Conservation (phyloP, 805 yeast genomes). For the Starmerella etchellsii region DNA sequence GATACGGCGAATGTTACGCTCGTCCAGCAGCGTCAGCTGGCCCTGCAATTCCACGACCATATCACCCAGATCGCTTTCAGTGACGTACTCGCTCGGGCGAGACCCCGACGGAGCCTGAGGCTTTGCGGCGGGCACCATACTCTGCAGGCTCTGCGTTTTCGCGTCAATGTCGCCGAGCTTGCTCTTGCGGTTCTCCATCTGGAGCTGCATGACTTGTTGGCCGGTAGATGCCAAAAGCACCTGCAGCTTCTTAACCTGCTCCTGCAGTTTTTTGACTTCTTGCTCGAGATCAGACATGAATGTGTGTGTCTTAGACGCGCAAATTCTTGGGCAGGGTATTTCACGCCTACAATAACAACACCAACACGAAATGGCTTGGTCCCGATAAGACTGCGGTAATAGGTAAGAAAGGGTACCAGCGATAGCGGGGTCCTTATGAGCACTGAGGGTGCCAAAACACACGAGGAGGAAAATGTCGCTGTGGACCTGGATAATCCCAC, state of each 20-base stretch:
- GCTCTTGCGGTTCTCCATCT: slow-evolving; percentile 41
- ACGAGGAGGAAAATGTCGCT: too few species aligned
- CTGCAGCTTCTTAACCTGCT: slow-evolving; percentile 52
- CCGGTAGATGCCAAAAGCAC: slow-evolving; percentile 64
- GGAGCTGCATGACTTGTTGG: slow-evolving; percentile 57
- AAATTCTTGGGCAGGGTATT: too few species aligned
- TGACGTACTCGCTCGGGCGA: slow-evolving; percentile 30
- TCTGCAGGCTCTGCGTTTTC: slow-evolving; percentile 21
- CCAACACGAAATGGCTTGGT: neutral
- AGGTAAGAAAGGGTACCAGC: too few species aligned
- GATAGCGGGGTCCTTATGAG: too few species aligned
- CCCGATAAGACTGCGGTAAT: too few species aligned
- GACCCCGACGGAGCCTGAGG: neutral
- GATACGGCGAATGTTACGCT: slow-evolving; percentile 58
- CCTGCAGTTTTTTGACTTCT: slow-evolving; percentile 25
- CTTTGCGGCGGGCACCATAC: slow-evolving; percentile 1
- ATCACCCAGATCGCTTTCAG: slow-evolving; percentile 75
- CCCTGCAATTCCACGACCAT: slow-evolving; percentile 82
- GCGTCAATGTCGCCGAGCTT: slow-evolving; percentile 17
- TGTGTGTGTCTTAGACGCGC: too few species aligned
- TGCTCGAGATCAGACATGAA: slow-evolving; percentile 10
- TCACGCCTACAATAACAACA: neutral
- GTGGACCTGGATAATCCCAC: neutral
- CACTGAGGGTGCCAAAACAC: too few species aligned
- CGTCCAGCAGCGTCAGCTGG: slow-evolving; percentile 65